Conservation (phyloP, 352 stramenopile genomes). For the Blastocystis sp. region DNA sequence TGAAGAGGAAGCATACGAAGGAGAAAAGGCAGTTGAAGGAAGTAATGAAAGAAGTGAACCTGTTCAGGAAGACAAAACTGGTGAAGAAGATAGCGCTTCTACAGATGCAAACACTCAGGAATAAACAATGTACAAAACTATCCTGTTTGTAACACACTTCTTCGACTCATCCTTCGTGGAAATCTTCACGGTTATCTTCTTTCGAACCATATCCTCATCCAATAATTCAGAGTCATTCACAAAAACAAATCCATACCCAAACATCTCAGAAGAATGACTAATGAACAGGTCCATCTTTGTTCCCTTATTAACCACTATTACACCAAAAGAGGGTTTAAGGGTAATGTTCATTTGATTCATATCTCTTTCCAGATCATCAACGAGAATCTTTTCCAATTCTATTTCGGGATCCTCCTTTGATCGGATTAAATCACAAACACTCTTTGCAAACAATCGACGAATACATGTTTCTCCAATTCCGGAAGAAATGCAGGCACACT, state of each 20-base stretch:
- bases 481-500: neutral
- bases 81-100: neutral
- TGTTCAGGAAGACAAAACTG: neutral
- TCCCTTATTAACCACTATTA: neutral
- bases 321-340: slow-evolving; percentile 2
- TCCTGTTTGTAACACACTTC: neutral
- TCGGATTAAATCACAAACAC: neutral
- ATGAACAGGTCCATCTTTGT: neutral
- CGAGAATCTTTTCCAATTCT: neutral
- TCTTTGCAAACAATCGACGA: slow-evolving; percentile 6
- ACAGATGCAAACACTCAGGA: neutral
- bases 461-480: slow-evolving; percentile 48
- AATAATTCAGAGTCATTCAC: neutral
- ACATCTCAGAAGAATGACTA: neutral
- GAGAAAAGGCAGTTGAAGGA: neutral
- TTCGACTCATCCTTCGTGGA: neutral
- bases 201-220: neutral
- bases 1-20: neutral
- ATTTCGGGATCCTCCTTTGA: neutral
- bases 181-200: neutral
- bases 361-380: neutral
- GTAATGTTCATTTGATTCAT: slow-evolving; percentile 22
- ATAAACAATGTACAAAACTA: slow-evolving; percentile 8
- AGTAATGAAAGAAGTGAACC: neutral
- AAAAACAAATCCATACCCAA: slow-evolving; percentile 16